These are phyloP conservation scores for Ambrosia artemisiifolia DNA, from an alignment of 129 eudicot species.

Conservation along the genomic window DNA sequence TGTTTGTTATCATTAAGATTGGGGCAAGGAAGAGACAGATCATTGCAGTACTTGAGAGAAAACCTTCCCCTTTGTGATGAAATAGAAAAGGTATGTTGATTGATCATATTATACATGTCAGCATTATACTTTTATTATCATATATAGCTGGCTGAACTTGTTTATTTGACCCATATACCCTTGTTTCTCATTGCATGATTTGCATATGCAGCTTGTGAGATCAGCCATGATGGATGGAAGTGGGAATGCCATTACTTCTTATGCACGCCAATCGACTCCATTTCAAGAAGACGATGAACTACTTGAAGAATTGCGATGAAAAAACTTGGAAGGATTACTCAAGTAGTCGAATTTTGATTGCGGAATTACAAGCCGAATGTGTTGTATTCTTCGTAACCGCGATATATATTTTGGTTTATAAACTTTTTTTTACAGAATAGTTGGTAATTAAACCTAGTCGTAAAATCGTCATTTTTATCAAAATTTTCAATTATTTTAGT, in stretches of 20 bases:
- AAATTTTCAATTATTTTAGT: too few relatives aligned
- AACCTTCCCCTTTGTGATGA: constrained; percentile 71
- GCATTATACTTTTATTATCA: constrained; percentile 1
- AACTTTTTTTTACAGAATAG: not conserved
- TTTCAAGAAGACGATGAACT: constrained; percentile 52
- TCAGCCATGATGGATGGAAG: constrained; percentile 64
- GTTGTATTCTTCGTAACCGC: not conserved
- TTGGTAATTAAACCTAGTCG: not conserved
- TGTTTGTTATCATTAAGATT: constrained; percentile 41
- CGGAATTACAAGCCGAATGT: not conserved
- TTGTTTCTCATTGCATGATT: not conserved
- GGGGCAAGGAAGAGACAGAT: constrained; percentile 97
- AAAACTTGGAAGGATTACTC: not conserved
- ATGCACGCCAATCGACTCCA: constrained; percentile 35
- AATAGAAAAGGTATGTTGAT: constrained; percentile 70
- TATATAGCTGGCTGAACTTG: not conserved
- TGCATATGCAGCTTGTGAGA: constrained; percentile 64
- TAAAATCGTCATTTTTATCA: not conserved
- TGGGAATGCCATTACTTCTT: constrained; percentile 49
- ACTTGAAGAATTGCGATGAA: constrained; percentile 47
- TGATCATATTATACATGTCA: not conserved
- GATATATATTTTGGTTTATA: not conserved
- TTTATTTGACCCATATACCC: not conserved
- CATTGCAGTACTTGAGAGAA: constrained; percentile 81
- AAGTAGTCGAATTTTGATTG: not conserved